Conservation (phyloP, 2,329 filamentous ascomycete genomes). For the Fusarium pseudonygamai region DNA sequence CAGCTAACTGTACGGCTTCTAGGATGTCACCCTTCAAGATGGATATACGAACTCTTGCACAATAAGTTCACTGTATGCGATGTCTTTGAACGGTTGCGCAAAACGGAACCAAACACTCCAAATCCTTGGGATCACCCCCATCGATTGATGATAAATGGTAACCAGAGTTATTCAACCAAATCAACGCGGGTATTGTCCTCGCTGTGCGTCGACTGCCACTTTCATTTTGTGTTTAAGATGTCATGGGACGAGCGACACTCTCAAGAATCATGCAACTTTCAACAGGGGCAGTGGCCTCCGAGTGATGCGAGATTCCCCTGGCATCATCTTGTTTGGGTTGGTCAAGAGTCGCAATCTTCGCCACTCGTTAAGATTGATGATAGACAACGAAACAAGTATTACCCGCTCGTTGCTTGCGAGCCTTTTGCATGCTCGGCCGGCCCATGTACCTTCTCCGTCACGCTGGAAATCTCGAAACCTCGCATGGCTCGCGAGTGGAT, state of each 20-base stretch:
- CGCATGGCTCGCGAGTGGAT: conserved; percentile 57
- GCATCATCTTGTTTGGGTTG: conserved; percentile 52
- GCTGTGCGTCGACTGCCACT: conserved; percentile 53
- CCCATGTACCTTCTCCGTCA: conserved; percentile 54
- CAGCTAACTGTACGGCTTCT: conserved; percentile 16
- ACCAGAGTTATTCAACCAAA: conserved; percentile 48
- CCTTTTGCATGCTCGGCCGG: conserved; percentile 55
- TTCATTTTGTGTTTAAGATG: conserved; percentile 54
- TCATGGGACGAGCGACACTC: conserved; percentile 45
- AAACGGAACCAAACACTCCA: conserved; percentile 43
- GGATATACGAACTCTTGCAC: conserved; percentile 53
- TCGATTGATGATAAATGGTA: conserved; percentile 51
- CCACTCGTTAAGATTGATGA: conserved; percentile 21
- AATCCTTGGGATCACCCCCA: conserved; percentile 50
- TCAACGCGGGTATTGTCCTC: conserved; percentile 47
- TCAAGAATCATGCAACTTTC: conserved; percentile 45
- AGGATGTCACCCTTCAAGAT: conserved; percentile 54
- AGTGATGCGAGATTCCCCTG: conserved; percentile 50
- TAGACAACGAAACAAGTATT: conserved; percentile 48
- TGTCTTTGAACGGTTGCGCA: conserved; percentile 48
- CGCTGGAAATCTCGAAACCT: conserved; percentile 60
- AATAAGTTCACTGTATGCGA: conserved; percentile 51
- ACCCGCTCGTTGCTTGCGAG: conserved; percentile 51
- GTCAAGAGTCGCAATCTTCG: conserved; percentile 40
- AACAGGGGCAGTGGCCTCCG: conserved; percentile 49